Conservation (phyloP, 2,329 filamentous ascomycete species). For the Colletotrichum liriopes region DNA sequence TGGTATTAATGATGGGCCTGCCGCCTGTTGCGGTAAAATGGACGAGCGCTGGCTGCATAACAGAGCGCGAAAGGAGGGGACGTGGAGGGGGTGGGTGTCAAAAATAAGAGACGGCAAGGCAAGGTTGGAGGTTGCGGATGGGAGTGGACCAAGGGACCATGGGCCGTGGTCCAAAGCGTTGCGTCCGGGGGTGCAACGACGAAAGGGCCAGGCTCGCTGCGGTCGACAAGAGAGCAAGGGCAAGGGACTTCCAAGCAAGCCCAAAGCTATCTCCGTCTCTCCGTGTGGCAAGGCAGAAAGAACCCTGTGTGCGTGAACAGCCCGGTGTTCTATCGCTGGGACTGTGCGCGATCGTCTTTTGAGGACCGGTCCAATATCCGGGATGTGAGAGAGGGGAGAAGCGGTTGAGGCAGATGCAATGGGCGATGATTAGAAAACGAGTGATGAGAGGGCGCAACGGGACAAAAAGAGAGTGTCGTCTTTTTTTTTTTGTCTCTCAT, state of each 20-base stretch:
- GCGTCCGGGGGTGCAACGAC: slow-evolving; percentile 33
- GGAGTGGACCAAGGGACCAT: slow-evolving; percentile 33
- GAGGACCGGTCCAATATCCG: slow-evolving; percentile 4
- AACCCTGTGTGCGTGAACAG: slow-evolving; percentile 1
- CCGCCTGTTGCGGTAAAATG: slow-evolving; percentile 55
- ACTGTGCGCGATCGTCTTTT: not conserved
- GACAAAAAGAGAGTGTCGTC: slow-evolving; percentile 10
- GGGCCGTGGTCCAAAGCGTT: slow-evolving; percentile 34
- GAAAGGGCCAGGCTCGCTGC: slow-evolving; percentile 17
- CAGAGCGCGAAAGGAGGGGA: slow-evolving; percentile 25
- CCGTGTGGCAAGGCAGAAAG: not conserved
- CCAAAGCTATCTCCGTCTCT: not conserved
- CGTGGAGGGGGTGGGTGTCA: slow-evolving; percentile 30
- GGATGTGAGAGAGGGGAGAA: not conserved
- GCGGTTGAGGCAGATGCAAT: not conserved
- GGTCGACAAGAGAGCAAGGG: slow-evolving; percentile 1
- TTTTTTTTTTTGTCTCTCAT: not conserved
- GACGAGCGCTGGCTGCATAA: slow-evolving; percentile 44
- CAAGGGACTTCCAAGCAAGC: slow-evolving; percentile 3
- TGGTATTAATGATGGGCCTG: slow-evolving; percentile 46
- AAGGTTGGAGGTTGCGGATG: slow-evolving; percentile 43
- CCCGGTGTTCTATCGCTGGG: slow-evolving; percentile 18
- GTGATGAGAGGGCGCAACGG: not conserved
- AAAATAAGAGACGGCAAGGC: slow-evolving; percentile 38
- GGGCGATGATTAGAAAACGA: not conserved